Evolutionary conservation across 2,329 filamentous ascomycete species (phyloP), one percentile per base, ranked within the genome.

Genomic region (Magnaporthales sp.): DNA sequence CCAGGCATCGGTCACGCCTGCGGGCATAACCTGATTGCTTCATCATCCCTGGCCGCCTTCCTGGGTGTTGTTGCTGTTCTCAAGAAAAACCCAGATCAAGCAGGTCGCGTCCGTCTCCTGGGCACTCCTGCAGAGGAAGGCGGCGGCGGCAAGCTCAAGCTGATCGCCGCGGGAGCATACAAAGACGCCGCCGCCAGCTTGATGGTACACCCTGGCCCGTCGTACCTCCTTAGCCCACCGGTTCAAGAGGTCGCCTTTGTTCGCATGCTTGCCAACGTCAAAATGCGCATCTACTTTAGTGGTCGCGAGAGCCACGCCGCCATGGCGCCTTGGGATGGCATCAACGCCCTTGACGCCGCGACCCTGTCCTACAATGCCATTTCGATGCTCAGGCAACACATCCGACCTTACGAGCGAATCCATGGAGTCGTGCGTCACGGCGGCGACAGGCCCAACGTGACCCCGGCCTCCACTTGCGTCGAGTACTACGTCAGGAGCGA

Each of bases 321-420:
- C n/a, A 75, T 77, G 9, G 77, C 77, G 22, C 81, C 80, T 0
- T 83, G 80, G 80, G 73, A 78, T 15, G 81, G 81, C 1, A 70
- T 78, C 60, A 84, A 84, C 68, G 81, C 81, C 0, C 76, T 83
- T 2, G 81, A 84, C 69, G 81, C 81, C 3, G 70, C 80, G 22
- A 76, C 80, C 0, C 66, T 73, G n/a, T 70, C 74, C 0, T 77
- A 77, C 71, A 76, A 72, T 72, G 46, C 75, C 65, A 74, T 83
- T 11, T 74, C 78, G 1, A 74, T 81, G 64, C 72, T 83, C 30
- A 76, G 81, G 2, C 70, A 85, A 73, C 83, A 85, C 70, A 77
- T 82, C 9, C 74, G 73, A 6, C 81, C 82, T 0, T 74, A 79
- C 10, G 77, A 83, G 67, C 79, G 83, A 15, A 77, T 85, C n/a